Evolutionary conservation across 257 asterid species (phyloP).

Genomic region (Coffea canephora): DNA sequence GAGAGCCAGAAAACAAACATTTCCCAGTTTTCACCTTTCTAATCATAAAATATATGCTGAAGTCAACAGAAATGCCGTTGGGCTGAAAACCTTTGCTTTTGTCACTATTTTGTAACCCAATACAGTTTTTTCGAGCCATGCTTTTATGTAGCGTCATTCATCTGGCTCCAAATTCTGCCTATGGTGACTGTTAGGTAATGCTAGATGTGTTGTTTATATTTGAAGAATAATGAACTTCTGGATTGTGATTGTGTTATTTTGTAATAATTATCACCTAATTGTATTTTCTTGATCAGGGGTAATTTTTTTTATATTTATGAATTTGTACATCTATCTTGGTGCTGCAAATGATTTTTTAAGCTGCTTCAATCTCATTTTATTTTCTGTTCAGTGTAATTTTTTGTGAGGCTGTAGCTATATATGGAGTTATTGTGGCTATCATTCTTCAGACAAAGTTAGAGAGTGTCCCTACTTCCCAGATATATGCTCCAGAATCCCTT

Average conservation of each 20-base stretch:
- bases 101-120: background rate
- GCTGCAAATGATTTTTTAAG: background rate
- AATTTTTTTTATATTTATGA: background rate
- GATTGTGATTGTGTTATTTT: background rate
- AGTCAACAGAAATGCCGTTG: background rate
- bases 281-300: background rate
- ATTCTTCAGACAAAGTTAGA: constrained; percentile 98
- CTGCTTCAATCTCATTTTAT: constrained; percentile 5
- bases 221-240: background rate
- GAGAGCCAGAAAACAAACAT: background rate
- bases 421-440: constrained; percentile 98
- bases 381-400: constrained; percentile 71
- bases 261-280: background rate
- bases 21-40: background rate
- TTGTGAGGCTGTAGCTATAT: constrained; percentile 98
- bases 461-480: constrained; percentile 71
- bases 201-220: background rate
- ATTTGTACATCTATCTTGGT: background rate
- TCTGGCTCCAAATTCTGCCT: background rate
- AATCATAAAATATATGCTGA: background rate
- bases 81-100: background rate
- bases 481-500: constrained; percentile 81
- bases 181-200: background rate
- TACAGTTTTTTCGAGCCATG: background rate
- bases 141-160: background rate